Evolutionary conservation across 139 green algal species (phyloP).

Genomic region (Chlamydomonas incerta): DNA sequence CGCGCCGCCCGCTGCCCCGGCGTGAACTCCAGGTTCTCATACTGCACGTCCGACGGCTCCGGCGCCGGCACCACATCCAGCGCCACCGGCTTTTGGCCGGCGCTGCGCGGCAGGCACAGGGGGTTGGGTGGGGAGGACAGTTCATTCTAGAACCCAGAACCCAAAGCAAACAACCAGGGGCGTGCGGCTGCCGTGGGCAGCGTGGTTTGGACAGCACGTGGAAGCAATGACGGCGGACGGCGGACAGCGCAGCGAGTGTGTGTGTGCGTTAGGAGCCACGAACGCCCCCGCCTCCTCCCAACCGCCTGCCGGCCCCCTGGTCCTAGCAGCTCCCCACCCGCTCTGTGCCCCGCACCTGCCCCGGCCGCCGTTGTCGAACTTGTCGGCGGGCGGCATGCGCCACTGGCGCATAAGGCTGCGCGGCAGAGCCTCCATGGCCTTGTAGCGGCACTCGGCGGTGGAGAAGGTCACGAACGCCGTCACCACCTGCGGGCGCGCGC

Average conservation of each 20-base stretch:
- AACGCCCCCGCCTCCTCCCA: too few species aligned
- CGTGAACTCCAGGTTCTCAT: constrained; percentile 59
- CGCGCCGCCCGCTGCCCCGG: not conserved
- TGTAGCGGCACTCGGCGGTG: not conserved
- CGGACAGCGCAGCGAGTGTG: too few species aligned
- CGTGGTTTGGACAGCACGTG: too few species aligned
- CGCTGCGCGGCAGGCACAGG: not conserved
- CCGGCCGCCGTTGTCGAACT: constrained; percentile 31
- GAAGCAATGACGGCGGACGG: too few species aligned
- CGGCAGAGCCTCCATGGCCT: not conserved
- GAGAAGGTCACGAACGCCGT: constrained; percentile 22
- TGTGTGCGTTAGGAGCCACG: too few species aligned
- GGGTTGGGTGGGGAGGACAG: too few species aligned
- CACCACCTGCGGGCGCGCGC: constrained; percentile 42
- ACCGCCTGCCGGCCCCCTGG: too few species aligned
- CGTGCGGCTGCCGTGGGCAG: too few species aligned
- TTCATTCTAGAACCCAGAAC: too few species aligned
- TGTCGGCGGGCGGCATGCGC: constrained; percentile 4
- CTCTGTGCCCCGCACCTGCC: not conserved
- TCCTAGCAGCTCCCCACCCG: too few species aligned
- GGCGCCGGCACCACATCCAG: constrained; percentile 19
- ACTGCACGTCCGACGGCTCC: constrained; percentile 59
- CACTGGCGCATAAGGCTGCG: not conserved
- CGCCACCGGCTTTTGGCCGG: not conserved
- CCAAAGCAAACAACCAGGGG: too few species aligned